Evolutionary conservation across 2,329 filamentous ascomycete genomes (phyloP), one percentile per base, ranked within the genome.

Genomic region (Aspergillus japonicus): DNA sequence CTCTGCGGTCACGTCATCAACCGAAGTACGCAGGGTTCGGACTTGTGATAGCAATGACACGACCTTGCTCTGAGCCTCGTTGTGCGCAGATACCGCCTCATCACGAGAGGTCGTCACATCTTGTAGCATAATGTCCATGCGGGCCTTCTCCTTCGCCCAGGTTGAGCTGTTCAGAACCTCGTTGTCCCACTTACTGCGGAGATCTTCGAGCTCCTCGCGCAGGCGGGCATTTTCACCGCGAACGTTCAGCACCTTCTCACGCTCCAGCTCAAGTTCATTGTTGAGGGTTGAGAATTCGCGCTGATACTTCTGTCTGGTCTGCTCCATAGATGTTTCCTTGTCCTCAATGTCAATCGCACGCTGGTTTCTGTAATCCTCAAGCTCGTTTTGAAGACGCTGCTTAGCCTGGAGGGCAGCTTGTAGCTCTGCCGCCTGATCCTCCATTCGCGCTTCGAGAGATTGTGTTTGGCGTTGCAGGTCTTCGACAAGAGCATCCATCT

Each of bases 261-360:
- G 89, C 68, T 96, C 93, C 62, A 96, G 85, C 73, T 98, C 94
- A 26, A 99, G 86, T 77, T 99, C 95, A 69, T 93, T 92, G 55
- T 90, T 95, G 52, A 98, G 81, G 4, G 90, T 90, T 16, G 91
- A 89, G 73, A 97, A 92, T 75, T 99, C 94, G 47, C 89, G 85
- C 74, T 98, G 95, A 74, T 98, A 99, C 82, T 98, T 99, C 82
- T 94, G 95, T 70, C 94, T 87, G 48, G 94, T 97, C 77, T 98
- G 94, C 78, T 99, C 95, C 86, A 97, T 90, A 66, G 91, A 95
- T 10, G 89, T 89, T 76, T 98, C 94, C 75, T 95, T 97, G 77
- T 99, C 94, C 76, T 98, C 95, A 58, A 98, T 91, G 69, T 98
- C 95, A 76, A 96, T 96, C 59, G 93, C 93, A 50, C 94, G 87